Base-by-base conservation (phyloP, 257 asterid species). In the Solanum verrucosum region DNA sequence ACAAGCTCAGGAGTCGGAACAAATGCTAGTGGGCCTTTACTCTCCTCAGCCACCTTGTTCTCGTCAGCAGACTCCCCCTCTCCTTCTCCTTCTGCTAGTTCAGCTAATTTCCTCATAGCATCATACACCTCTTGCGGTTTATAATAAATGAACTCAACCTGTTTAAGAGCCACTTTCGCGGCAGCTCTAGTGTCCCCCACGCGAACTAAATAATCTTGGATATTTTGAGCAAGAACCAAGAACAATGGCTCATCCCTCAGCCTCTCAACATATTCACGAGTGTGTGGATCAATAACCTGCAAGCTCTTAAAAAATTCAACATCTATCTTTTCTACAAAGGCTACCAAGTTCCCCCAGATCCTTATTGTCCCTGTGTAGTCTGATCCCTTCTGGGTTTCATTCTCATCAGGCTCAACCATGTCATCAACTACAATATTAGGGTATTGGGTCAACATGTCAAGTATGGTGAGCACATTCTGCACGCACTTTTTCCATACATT, bases 271-370 rank as follows among this genome's bases (percentile, higher is more conserved):
- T 96, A 97, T 84, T 97, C 99, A 71, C 96, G 98, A 9, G 98
- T 96, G 89, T 97, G 99, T 6, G 99, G 99, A 89, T 97, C 99
- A 82, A 96, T 97, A 52, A 96, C 98, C 92, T 97, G 99, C 88
- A 96, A 94, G 86, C 98, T 94, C 93, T 96, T 97, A 78, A 97
- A 97, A 87, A 93, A 97, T 56, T 97, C 99, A 27, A 93, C 91
- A 89, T 97, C 99, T 16, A 97, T 90, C 88, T 91, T 94, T 89
- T 97, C 99, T 14, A 97, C 92, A 88, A 93, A 97, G n/a, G 99
- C 98, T 29, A 95, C 98, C 88, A 97, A 90, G 89, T 97, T 97
- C 21, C 99, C 99, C 99, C 99, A 95, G 20, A 96, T 94, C 88
- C 93, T 91, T 81, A 96, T 97, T 21, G 96, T 91, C 40, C 96